Percentiles rank a stretch among this genome's conserved stretches.
These are phyloP conservation scores for Arachis hypogaea DNA, from an alignment of 306 rosid species.

Conservation along the genomic window DNA sequence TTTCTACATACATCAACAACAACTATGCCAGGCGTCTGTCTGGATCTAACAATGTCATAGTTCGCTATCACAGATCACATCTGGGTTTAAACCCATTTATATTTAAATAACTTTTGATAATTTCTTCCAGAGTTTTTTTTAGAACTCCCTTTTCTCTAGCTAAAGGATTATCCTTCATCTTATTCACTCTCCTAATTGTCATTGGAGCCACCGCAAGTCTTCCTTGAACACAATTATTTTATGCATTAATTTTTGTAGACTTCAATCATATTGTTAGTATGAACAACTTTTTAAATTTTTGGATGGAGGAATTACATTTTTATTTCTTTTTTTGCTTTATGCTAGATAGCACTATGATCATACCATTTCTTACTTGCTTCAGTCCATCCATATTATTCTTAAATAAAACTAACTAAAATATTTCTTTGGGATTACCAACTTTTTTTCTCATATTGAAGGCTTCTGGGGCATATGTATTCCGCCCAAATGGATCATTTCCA, in stretches of 20 bases:
- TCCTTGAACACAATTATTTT: too few relatives aligned
- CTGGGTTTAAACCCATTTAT: too few relatives aligned
- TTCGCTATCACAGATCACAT: too few relatives aligned
- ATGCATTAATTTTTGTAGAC: conserved; percentile 9
- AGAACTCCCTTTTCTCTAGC: too few relatives aligned
- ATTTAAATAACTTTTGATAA: too few relatives aligned
- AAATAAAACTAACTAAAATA: conserved; percentile 17
- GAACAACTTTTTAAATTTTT: background rate
- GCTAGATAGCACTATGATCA: conserved; percentile 5
- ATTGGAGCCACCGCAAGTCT: too few relatives aligned
- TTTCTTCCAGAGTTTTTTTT: too few relatives aligned
- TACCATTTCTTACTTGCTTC: conserved; percentile 7
- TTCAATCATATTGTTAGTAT: background rate
- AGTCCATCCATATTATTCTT: conserved; percentile 1
- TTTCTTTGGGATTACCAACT: conserved; percentile 24
- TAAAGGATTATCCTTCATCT: too few relatives aligned
- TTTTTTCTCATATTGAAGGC: conserved; percentile 32
- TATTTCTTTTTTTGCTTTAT: conserved; percentile 30
- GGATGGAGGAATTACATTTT: background rate
- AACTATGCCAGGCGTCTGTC: too few relatives aligned
- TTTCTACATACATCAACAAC: background rate
- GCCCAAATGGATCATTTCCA: conserved; percentile 56
- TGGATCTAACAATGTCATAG: too few relatives aligned
- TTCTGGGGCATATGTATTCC: conserved; percentile 65
- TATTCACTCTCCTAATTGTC: too few relatives aligned